Percentiles rank a stretch among this genome's conserved stretches.
These are phyloP conservation scores for Malus hybrid DNA, from an alignment of 331 rosid genomes.

Conservation along the genomic window DNA sequence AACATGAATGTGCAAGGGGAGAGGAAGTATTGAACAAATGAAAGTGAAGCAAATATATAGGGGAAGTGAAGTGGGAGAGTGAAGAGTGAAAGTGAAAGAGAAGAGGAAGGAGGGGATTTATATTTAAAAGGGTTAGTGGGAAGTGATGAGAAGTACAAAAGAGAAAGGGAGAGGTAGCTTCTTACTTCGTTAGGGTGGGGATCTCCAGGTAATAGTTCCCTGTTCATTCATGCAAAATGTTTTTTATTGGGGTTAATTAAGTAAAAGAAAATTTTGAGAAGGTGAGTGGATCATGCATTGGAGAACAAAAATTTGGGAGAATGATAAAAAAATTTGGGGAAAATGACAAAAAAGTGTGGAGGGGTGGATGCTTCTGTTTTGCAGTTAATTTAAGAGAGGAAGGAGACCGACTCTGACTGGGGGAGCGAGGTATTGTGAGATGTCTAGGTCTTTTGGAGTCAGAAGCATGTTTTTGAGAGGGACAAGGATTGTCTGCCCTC, in stretches of 20 bases:
- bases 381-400: not conserved
- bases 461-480: conserved; percentile 32
- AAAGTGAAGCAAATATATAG: not conserved
- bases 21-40: not conserved
- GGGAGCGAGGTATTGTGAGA: conserved; percentile 14
- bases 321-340: not conserved
- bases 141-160: conserved; percentile 21
- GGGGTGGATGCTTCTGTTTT: conserved; percentile 44
- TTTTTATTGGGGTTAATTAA: not conserved
- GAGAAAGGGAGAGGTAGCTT: conserved; percentile 55
- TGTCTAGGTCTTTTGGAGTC: conserved; percentile 4
- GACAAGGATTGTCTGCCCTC: no score
- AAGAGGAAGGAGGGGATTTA: not conserved
- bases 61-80: conserved; percentile 7
- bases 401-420: not conserved
- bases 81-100: not conserved
- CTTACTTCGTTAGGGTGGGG: conserved; percentile 26
- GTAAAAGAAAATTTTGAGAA: not conserved
- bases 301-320: not conserved
- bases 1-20: not conserved
- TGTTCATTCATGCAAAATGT: not conserved
- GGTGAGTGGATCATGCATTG: not conserved
- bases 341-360: conserved; percentile 37
- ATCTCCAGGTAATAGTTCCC: conserved; percentile 34
- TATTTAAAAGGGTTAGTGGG: conserved; percentile 16